Percentiles rank a stretch among this genome's conserved stretches.
Conservation (phyloP, 495 filamentous ascomycete genomes). For the Penicilliopsis zonata region DNA sequence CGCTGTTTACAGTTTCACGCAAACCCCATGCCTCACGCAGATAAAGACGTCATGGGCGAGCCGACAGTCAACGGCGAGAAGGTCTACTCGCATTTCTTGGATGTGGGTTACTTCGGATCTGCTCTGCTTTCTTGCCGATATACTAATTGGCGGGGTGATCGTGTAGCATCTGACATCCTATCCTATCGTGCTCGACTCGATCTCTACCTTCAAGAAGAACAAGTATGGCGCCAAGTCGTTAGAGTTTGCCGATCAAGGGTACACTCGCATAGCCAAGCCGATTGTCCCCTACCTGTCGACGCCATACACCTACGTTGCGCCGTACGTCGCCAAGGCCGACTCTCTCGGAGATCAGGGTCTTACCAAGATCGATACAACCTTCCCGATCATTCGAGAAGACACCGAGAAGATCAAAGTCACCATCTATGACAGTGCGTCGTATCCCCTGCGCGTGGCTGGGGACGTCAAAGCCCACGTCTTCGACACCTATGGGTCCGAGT, state of each 20-base stretch:
- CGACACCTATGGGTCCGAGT: slow-evolving; percentile 59
- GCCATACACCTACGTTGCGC: slow-evolving; percentile 66
- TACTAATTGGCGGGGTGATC: slow-evolving; percentile 2
- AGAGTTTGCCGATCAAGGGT: slow-evolving; percentile 55
- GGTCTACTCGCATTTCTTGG: slow-evolving; percentile 52
- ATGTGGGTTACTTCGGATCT: slow-evolving; percentile 38
- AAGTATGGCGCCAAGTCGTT: slow-evolving; percentile 73
- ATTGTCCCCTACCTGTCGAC: slow-evolving; percentile 64
- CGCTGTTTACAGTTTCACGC: slow-evolving; percentile 34
- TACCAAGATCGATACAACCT: slow-evolving; percentile 57
- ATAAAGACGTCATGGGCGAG: slow-evolving; percentile 30
- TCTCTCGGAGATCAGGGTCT: slow-evolving; percentile 65
- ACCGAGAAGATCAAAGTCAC: slow-evolving; percentile 62
- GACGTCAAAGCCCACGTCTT: slow-evolving; percentile 67
- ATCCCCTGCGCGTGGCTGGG: slow-evolving; percentile 53
- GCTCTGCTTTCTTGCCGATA: too few relatives aligned
- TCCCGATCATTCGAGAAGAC: slow-evolving; percentile 83
- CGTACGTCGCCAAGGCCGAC: slow-evolving; percentile 76
- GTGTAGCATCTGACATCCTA: slow-evolving; percentile 71
- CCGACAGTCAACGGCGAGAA: slow-evolving; percentile 54
- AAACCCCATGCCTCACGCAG: slow-evolving; percentile 32
- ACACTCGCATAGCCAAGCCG: slow-evolving; percentile 54
- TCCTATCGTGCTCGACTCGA: slow-evolving; percentile 70
- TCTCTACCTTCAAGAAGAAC: slow-evolving; percentile 65
- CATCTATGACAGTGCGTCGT: slow-evolving; percentile 48